phyloP scores from a whole-genome alignment of 2,329 filamentous ascomycete species.

The Beauveria medogensis region DNA sequence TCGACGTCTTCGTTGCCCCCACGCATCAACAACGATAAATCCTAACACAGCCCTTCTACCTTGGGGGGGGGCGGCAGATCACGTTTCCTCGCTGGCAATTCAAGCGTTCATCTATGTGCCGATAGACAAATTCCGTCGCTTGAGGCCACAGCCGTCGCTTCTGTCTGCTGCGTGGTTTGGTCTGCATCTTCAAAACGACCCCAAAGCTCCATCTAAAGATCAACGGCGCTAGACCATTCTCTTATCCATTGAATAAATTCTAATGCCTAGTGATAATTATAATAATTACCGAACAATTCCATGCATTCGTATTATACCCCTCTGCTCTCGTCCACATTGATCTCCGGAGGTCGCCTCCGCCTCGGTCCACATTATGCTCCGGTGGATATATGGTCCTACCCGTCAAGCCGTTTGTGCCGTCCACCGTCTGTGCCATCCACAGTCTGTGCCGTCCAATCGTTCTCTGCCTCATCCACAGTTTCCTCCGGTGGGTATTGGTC shows the following conservation, averaged over 20 bases:
- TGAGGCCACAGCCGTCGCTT: background rate
- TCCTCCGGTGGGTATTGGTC: no score
- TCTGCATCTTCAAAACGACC: background rate
- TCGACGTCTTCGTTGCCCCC: no score
- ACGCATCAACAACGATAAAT: no score
- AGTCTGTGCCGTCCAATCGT: no score
- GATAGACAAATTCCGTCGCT: background rate
- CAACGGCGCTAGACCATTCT: background rate
- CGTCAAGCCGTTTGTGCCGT: no score
- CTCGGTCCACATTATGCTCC: background rate
- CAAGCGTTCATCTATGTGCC: no score
- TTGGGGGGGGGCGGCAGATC: no score
- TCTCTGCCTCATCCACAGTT: no score
- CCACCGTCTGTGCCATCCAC: no score
- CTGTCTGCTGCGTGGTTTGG: background rate
- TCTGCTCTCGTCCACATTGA: background rate
- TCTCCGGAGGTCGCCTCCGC: background rate
- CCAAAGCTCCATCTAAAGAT: background rate
- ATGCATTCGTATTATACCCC: background rate
- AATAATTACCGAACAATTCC: background rate
- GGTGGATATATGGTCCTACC: background rate
- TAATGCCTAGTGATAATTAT: background rate
- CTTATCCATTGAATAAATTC: background rate
- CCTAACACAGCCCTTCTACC: no score
- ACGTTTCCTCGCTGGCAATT: no score